phyloP scores from a whole-genome alignment of 1,284 basidiomycete species.

The Cystobasidium sp. region DNA sequence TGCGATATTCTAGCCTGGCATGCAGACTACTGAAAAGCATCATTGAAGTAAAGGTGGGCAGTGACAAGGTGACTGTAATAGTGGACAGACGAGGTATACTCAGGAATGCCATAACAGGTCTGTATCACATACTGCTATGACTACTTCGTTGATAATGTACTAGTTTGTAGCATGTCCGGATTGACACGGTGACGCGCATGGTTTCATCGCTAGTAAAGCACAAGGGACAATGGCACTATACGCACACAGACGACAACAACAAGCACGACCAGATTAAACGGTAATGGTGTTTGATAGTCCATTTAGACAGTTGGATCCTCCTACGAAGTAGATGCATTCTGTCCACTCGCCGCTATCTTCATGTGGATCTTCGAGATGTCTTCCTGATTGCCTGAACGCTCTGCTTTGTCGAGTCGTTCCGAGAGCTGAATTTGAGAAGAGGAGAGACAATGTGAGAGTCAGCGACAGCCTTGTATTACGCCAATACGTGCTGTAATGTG shows the following conservation, averaged over 20 bases:
- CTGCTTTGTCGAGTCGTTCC: conserved; percentile 26
- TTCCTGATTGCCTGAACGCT: conserved; percentile 30
- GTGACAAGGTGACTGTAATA: not conserved
- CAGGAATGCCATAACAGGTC: no score
- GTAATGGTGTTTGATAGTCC: no score
- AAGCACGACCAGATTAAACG: no score
- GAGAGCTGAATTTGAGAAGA: conserved; percentile 11
- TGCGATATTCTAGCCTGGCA: not conserved
- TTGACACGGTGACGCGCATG: no score
- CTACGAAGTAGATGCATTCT: conserved; percentile 26
- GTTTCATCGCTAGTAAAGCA: not conserved
- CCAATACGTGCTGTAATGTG: not conserved
- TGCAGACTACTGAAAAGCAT: conserved; percentile 4
- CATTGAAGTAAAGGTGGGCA: not conserved
- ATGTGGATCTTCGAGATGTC: conserved; percentile 28
- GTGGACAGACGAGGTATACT: no score
- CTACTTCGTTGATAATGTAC: no score
- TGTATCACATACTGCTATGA: no score
- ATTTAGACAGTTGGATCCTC: conserved; percentile 4
- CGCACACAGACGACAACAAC: not conserved
- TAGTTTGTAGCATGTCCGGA: no score
- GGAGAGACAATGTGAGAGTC: not conserved
- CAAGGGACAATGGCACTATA: not conserved
- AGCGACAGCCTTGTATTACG: not conserved
- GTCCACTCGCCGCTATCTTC: conserved; percentile 26